Evolutionary conservation across 306 rosid genomes (phyloP).

Genomic region (Benincasa hispida): DNA sequence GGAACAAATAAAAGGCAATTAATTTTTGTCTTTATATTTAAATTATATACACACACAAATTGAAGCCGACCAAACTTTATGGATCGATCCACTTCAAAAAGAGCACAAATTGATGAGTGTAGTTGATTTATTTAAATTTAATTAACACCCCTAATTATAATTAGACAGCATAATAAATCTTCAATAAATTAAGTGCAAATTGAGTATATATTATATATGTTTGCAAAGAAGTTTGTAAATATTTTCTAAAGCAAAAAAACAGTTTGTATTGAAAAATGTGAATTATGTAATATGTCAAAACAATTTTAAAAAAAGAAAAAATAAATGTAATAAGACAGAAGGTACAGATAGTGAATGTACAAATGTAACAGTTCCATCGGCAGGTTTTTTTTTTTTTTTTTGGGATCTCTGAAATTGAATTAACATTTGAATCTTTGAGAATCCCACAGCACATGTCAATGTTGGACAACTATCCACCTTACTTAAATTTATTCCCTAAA

Average conservation of each 20-base stretch:
- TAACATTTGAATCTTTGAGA: background rate
- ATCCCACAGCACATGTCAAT: slow-evolving; percentile 2
- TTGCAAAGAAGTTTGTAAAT: background rate
- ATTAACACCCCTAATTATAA: background rate
- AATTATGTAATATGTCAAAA: background rate
- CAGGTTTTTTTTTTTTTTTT: background rate
- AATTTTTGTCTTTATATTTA: too few species aligned
- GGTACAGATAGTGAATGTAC: background rate
- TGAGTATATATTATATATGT: background rate
- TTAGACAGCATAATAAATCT: background rate
- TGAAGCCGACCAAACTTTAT: background rate
- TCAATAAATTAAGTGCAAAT: background rate
- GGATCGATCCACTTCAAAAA: background rate
- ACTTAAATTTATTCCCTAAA: background rate
- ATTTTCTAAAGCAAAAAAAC: background rate
- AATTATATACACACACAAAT: background rate
- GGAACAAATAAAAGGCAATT: too few species aligned
- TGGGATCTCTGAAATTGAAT: background rate
- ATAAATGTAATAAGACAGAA: background rate
- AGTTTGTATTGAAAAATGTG: background rate
- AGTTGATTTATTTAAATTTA: background rate
- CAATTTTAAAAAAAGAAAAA: too few species aligned
- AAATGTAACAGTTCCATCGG: background rate
- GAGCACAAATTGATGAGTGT: background rate
- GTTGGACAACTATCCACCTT: background rate